Percentiles rank a stretch among this genome's conserved stretches.
phyloP scores from a whole-genome alignment of 495 filamentous ascomycete species.

The Trichoderma asperelloides region DNA sequence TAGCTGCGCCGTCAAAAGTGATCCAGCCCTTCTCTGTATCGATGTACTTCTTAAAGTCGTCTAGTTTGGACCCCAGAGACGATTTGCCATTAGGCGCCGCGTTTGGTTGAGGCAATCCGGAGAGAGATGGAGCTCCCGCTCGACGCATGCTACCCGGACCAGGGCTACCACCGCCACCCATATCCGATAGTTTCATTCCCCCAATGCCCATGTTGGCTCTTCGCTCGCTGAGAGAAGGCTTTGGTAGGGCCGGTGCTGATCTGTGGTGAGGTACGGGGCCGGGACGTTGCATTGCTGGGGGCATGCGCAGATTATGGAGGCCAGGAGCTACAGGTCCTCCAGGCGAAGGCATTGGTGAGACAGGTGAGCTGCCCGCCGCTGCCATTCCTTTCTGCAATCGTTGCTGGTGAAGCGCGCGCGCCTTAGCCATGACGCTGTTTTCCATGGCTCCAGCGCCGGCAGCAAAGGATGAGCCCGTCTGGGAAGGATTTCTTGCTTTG shows the following conservation, averaged over 20 bases:
- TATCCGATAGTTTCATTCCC: constrained; percentile 32
- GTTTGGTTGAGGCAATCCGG: constrained; percentile 26
- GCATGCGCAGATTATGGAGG: constrained; percentile 26
- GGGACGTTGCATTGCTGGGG: constrained; percentile 33
- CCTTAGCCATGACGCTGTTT: constrained; percentile 57
- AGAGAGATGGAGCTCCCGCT: constrained; percentile 22
- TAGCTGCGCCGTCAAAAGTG: constrained; percentile 87
- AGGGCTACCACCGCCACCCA: constrained; percentile 19
- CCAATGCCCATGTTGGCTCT: constrained; percentile 16
- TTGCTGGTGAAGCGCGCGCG: constrained; percentile 48
- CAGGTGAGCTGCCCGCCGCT: constrained; percentile 8
- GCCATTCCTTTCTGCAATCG: constrained; percentile 22
- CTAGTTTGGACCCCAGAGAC: constrained; percentile 58
- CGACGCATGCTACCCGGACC: constrained; percentile 14
- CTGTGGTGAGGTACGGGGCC: constrained; percentile 32
- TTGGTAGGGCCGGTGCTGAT: constrained; percentile 38
- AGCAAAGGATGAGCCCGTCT: constrained; percentile 6
- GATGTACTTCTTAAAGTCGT: constrained; percentile 86
- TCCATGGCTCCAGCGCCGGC: constrained; percentile 47
- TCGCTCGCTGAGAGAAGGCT: constrained; percentile 26
- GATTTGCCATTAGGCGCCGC: constrained; percentile 19
- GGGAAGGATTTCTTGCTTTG: constrained; percentile 35
- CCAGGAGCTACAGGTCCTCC: not conserved
- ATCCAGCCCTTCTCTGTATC: constrained; percentile 85
- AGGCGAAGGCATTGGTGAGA: constrained; percentile 13